Conservation (phyloP, 306 rosid species). For the Gillenia trifoliata region DNA sequence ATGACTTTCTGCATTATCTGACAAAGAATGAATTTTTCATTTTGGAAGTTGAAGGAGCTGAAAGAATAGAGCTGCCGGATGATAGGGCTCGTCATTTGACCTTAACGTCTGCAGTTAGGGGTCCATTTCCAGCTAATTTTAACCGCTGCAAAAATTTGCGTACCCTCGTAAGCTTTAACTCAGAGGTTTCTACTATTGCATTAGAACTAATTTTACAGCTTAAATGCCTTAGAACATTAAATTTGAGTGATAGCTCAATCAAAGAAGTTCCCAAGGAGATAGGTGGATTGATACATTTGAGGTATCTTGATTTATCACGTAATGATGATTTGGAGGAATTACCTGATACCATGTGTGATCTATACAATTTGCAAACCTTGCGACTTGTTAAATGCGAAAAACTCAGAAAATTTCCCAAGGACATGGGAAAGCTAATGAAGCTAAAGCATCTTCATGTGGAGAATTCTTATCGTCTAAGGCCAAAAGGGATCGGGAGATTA, state of each 20-base stretch:
- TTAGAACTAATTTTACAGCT: neutral
- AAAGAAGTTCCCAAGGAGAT: neutral
- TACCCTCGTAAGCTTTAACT: neutral
- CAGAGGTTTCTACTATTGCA: fast-evolving
- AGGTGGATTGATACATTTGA: neutral
- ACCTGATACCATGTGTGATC: neutral
- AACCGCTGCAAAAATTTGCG: neutral
- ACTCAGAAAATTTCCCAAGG: neutral
- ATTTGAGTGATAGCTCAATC: fast-evolving
- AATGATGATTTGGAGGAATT: fast-evolving
- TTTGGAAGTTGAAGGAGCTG: neutral
- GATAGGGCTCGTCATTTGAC: no score
- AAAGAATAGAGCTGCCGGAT: no score
- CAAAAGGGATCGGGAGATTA: neutral
- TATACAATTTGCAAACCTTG: neutral
- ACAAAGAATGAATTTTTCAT: neutral
- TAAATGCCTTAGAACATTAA: neutral
- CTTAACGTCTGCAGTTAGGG: fast-evolving
- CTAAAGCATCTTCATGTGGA: neutral
- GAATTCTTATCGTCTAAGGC: fast-evolving
- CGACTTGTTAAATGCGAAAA: neutral
- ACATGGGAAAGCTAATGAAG: neutral
- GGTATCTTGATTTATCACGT: neutral
- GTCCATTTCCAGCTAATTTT: fast-evolving
- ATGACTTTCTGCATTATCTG: neutral